Base-by-base conservation (phyloP, 495 filamentous ascomycete species). In the Penicillium lagena region DNA sequence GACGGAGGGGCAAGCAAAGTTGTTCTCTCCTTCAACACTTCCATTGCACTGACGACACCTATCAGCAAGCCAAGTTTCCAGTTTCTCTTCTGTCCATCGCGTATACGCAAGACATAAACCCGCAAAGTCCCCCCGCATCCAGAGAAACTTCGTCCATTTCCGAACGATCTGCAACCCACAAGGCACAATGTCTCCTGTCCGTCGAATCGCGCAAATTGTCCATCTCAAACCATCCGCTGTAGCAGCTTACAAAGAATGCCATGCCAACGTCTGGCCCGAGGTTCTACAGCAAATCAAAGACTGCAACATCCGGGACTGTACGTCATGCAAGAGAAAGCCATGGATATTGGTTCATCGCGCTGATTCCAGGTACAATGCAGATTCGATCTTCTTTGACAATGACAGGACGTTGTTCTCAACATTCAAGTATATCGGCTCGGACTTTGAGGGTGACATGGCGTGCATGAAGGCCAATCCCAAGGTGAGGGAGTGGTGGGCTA, bases 401-500 rank as follows among this genome's bases (percentile, higher is more conserved):
- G 71, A 68, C 12, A 67, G 75, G 17, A 79, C 80, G 27, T 68
- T 89, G 0, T 89, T 88, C 51, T 83, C 82, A 7, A 79, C 66
- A 27, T 87, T 87, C 64, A 88, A 87, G 60, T 89, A 89, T 46
- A 68, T 84, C 12, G 85, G 86, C 1, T 71, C 72, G 39, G 77
- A 86, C 61, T 87, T 75, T 30, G 80, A 75, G 1, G 79, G 63
- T 1, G 85, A 88, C 64, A 89, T 89, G 85, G 70, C 75, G 63
- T 68, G 67, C 39, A 89, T 88, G 85, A 63, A 69, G 7, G 76
- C 73, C 15, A 84, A 86, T 53, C 73, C 77, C 2, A 85, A 83
- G 49, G 81, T 89, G 13, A 73, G 78, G 35, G 81, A 86, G 58
- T 89, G 85, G 86, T 89, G 86, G 85, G 68, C 67, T 29, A 81